Base-by-base conservation (phyloP, 805 yeast genomes). In the Cyberlindnera subsufficiens region DNA sequence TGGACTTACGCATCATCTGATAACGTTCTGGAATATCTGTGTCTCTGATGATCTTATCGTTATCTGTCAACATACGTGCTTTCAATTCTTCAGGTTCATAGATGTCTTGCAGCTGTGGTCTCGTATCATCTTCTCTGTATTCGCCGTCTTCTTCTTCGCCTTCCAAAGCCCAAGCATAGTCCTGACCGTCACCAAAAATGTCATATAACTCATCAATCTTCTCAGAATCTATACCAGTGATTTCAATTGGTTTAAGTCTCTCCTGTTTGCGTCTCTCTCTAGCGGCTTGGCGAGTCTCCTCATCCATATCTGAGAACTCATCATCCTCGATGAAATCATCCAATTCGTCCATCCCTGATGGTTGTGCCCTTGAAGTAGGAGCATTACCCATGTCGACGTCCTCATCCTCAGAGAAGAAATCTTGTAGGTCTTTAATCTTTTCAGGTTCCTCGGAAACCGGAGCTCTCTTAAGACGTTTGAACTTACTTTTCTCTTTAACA, bases 271-370 rank as follows among this genome's bases (percentile, higher is more conserved):
- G 63, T 60, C 71, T 64, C 45, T 63, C 59, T 41, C 72, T 67
- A 32, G 72, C 72, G 18, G 72, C 72, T 42, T 66, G 74, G 52
- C 74, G 75, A 44, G 73, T 79, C 46, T 70, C 76, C 41, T 78
- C 84, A 49, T 82, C 89, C 57, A 89, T 96, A 54, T 88, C 97
- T 8, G 95, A 86, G 57, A 85, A 84, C 61, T 90, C 97, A 64
- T 93, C 99, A 64, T 93, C 99, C 65, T 91, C 99, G 53, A 93
- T 93, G 66, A 93, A 93, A 60, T 90, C 99, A 61, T 89, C 99
- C 55, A 91, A 80, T 63, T 93, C 98, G 59, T 89, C 96, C 51
- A 79, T 64, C 63, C 64, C 35, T 53, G 64, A 43, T 27, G 47
- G 42, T 18, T 42, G 31, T 16, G 38, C 43, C 3, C 43, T 29